phyloP scores from a whole-genome alignment of 108 stramenopile genomes.

The Mediolabrus comicus region DNA sequence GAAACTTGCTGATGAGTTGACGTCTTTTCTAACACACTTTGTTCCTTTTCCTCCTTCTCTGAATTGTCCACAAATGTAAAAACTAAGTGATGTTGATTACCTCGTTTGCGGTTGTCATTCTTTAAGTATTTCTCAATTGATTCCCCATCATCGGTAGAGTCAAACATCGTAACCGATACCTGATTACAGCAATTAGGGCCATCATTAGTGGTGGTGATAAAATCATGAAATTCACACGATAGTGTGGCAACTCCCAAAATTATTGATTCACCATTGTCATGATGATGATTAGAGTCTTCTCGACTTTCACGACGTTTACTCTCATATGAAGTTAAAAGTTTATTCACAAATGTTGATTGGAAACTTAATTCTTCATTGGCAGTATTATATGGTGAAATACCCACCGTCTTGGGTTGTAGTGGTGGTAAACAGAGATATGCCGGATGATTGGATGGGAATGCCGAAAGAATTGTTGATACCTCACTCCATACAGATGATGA shows the following conservation, averaged over 20 bases:
- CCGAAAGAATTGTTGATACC: slow-evolving; percentile 27
- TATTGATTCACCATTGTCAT: not conserved
- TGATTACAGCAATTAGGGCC: slow-evolving; percentile 31
- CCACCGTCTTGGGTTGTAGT: slow-evolving; percentile 7
- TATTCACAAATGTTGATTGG: slow-evolving; percentile 45
- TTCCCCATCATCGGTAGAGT: slow-evolving; percentile 8
- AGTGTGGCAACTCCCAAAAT: slow-evolving; percentile 38
- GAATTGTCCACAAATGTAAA: slow-evolving; percentile 17
- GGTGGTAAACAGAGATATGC: slow-evolving; percentile 37
- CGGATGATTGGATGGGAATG: slow-evolving; percentile 38
- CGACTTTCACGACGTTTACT: not conserved
- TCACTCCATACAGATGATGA: slow-evolving; percentile 31
- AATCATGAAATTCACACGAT: slow-evolving; percentile 22
- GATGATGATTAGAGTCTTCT: too few species aligned
- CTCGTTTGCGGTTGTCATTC: not conserved
- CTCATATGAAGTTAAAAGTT: slow-evolving; percentile 21
- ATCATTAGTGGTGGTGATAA: not conserved
- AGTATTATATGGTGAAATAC: slow-evolving; percentile 38
- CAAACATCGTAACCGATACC: slow-evolving; percentile 22
- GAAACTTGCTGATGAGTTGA: not conserved
- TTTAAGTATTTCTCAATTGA: slow-evolving; percentile 5
- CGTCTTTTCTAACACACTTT: too few species aligned
- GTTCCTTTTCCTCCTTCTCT: slow-evolving; percentile 2
- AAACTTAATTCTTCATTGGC: slow-evolving; percentile 35
- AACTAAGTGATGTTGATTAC: slow-evolving; percentile 34